Conservation (phyloP, 2,329 filamentous ascomycete genomes). For the Fusarium newnesense region DNA sequence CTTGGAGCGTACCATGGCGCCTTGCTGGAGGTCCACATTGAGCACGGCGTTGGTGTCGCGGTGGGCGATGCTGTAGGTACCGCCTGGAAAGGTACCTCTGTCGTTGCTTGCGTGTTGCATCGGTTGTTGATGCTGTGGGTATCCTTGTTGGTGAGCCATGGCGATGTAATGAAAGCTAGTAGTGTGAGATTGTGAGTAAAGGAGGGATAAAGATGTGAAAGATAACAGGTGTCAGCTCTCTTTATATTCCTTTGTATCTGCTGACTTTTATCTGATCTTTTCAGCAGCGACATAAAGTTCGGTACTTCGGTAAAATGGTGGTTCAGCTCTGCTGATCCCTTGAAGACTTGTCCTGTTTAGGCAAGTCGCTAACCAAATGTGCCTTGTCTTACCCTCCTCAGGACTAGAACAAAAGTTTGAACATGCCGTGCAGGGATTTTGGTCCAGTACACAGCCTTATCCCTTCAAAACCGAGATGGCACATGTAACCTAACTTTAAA, state of each 20-base stretch:
- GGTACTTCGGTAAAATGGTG: neutral
- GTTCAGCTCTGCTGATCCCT: neutral
- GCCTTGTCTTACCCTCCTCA: neutral
- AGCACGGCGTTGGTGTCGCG: neutral
- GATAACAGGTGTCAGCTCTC: neutral
- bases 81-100: neutral
- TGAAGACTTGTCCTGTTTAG: neutral
- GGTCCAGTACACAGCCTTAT: neutral
- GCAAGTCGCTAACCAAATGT: neutral
- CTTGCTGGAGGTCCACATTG: neutral
- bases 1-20: neutral
- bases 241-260: neutral
- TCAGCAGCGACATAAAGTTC: neutral
- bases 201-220: neutral
- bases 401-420: neutral
- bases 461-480: too few relatives aligned
- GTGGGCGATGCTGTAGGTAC: neutral
- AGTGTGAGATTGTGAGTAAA: neutral
- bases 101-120: neutral
- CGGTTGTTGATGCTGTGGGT: neutral
- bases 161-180: too few relatives aligned
- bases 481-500: too few relatives aligned
- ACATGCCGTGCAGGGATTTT: neutral
- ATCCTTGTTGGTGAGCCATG: constrained; percentile 2
- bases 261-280: neutral